These are phyloP conservation scores for Diaporthe citri DNA, from an alignment of 2,329 filamentous ascomycete species.

Conservation along the genomic window DNA sequence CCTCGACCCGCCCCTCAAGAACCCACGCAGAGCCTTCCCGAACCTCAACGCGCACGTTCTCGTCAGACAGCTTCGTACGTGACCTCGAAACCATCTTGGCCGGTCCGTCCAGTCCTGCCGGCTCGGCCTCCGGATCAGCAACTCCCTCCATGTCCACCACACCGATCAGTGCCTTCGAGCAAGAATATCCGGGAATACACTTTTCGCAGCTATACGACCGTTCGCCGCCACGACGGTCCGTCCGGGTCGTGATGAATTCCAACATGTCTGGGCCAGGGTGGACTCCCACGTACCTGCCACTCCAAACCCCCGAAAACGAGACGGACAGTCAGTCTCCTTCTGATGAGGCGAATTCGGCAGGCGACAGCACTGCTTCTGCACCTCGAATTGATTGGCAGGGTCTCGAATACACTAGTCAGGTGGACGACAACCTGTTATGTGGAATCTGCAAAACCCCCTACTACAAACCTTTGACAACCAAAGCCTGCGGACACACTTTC, in stretches of 20 bases:
- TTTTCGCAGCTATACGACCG: neutral
- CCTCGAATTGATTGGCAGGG: conserved; percentile 49
- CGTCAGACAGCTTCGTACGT: conserved; percentile 11
- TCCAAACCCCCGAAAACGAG: neutral
- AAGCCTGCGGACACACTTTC: conserved; percentile 73
- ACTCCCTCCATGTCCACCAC: conserved; percentile 19
- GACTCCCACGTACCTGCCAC: neutral
- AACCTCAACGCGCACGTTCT: neutral
- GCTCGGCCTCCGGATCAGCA: conserved; percentile 11
- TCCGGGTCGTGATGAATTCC: too few species aligned
- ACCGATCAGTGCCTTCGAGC: neutral
- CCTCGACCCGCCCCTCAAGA: conserved; percentile 26
- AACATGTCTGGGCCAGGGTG: neutral
- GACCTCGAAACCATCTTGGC: conserved; percentile 26
- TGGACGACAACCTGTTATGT: conserved; percentile 53
- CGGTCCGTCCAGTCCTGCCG: conserved; percentile 6
- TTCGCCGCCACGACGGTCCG: neutral
- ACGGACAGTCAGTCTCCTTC: neutral
- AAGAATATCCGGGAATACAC: neutral
- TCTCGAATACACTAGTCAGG: conserved; percentile 49
- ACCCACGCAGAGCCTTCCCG: neutral
- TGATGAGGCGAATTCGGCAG: neutral
- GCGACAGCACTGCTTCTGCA: neutral
- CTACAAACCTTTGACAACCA: conserved; percentile 70
- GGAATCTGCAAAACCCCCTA: conserved; percentile 70